Evolutionary conservation across 768 basidiomycete genomes (phyloP), one percentile per base, ranked within the genome.

Genomic region (Pleurotus tuber-regium): DNA sequence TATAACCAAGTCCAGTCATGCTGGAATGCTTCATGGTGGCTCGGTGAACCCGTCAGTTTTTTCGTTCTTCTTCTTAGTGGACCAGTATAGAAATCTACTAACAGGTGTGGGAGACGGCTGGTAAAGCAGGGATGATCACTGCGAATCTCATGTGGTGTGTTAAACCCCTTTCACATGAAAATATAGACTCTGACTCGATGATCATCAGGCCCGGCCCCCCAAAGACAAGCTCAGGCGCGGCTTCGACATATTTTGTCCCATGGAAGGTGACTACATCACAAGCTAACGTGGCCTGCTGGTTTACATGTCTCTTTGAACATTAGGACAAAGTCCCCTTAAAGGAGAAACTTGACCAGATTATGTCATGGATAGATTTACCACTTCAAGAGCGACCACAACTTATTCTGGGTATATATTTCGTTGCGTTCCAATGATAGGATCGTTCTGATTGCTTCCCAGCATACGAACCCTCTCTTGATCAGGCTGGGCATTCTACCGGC

Each of bases 121-220:
- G 73, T 52, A 85, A 82, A 53, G 83, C 85, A 4, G 86, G 86
- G 0, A 64, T 92, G 9, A 72, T 80, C 29, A 87, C 89, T 3
- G 93, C 91, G 0, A 93, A 94, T 59, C 74, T 93, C 38, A 97
- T 97, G 93, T 97, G 93, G 92, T 91, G 47, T 50, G 84, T 73
- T 23, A n/a, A n/a, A n/a, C n/a, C n/a, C n/a, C n/a, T 19, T 16
- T 8, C 7, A 38, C 35, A 38, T 25, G 31, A 43, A 18, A 18
- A 31, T 43, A 9, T 40, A 7, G 26, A 24, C 29, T 35, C 3
- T 28, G 53, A 23, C 46, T 35, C 25, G 1, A 30, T 23, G 9
- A 36, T 26, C 50, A 19, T 41, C 41, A 91, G 89, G 91, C 89
- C 89, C 7, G 93, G 93, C 10, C 93, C 93, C 25, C 83, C 88